Base-by-base conservation (phyloP, 1,284 basidiomycete genomes). In the Cutaneotrichosporon sp. region DNA sequence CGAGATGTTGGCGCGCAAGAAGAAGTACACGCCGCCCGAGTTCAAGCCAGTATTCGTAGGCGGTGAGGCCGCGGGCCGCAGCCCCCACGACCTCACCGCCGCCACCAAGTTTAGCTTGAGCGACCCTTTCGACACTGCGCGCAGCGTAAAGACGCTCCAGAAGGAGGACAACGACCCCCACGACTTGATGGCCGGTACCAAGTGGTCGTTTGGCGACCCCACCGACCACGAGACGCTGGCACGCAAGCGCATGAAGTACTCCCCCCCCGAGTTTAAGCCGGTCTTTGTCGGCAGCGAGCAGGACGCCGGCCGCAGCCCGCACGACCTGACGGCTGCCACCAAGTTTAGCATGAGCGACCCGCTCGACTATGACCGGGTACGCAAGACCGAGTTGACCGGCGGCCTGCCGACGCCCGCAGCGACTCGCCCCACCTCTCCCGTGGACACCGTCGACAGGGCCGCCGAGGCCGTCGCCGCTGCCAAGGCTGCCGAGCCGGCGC, bases 31-130 rank as follows among this genome's bases (percentile, higher is more conserved):
- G 6, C 51, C 51, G 11, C 51, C 51, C 20, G 51, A 53, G 22
- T 53, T 53, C 24, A 53, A 53, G 22, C 51, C 51, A 8, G 51
- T 53, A 11, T 53, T 53, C 34, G 51, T 53, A 5, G 51, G 51
- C 5, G 29, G 34, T 2, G 20, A 36, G 13, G 34, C 22, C 8
- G 51, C 34, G 10, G 38, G 38, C 18, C 33, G 34, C n/a, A 20
- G 20, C 13, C 50, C 50, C 5, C 50, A 51, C 13, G 51, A 53
- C 51, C 33, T 36, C 13, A 33, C 34, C 7, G 51, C 51, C 13
- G 34, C 51, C 3, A 38, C 33, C n/a, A 20, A 33, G 14, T 54
- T 20, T 9, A 54, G 38, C 43, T 46, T 53, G 43, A 27, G 43
- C 27, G 54, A 33, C 22, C 42, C 51, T 2, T 8, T 53, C 8